These are phyloP conservation scores for Sideroxylon spinosum DNA, from an alignment of 179 eudicot species.

Conservation along the genomic window DNA sequence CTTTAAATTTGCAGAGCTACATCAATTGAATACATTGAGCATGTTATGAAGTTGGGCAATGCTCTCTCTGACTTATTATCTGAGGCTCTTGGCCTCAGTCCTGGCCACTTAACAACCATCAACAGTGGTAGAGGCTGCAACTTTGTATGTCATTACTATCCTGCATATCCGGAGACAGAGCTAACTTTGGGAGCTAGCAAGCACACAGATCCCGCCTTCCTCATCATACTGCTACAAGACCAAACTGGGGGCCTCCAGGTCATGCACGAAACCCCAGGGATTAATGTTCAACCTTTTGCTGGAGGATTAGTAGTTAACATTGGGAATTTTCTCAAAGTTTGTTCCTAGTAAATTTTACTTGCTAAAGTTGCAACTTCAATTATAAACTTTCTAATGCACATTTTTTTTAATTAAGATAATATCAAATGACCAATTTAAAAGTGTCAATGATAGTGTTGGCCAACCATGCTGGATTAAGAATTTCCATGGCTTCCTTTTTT, in stretches of 20 bases:
- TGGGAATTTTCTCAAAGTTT: slow-evolving; percentile 27
- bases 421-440: slow-evolving; percentile 22
- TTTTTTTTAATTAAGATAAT: slow-evolving; percentile 14
- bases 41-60: not conserved
- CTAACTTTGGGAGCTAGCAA: slow-evolving; percentile 19
- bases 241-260: slow-evolving; percentile 26
- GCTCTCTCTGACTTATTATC: slow-evolving; percentile 11
- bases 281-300: slow-evolving; percentile 21
- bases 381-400: not conserved
- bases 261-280: slow-evolving; percentile 22
- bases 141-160: slow-evolving; percentile 20
- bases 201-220: slow-evolving; percentile 25
- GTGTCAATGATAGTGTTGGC: slow-evolving; percentile 22
- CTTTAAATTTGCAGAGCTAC: slow-evolving; percentile 2
- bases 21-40: not conserved
- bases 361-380: not conserved
- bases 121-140: not conserved
- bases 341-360: no score
- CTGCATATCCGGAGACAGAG: slow-evolving; percentile 28
- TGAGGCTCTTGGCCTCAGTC: slow-evolving; percentile 18
- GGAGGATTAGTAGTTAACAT: slow-evolving; percentile 26
- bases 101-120: not conserved
- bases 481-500: slow-evolving; percentile 23
- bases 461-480: slow-evolving; percentile 18
- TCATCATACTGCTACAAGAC: slow-evolving; percentile 26